These are phyloP conservation scores for Volvox africanus DNA, from an alignment of 139 green algal genomes.

Conservation along the genomic window DNA sequence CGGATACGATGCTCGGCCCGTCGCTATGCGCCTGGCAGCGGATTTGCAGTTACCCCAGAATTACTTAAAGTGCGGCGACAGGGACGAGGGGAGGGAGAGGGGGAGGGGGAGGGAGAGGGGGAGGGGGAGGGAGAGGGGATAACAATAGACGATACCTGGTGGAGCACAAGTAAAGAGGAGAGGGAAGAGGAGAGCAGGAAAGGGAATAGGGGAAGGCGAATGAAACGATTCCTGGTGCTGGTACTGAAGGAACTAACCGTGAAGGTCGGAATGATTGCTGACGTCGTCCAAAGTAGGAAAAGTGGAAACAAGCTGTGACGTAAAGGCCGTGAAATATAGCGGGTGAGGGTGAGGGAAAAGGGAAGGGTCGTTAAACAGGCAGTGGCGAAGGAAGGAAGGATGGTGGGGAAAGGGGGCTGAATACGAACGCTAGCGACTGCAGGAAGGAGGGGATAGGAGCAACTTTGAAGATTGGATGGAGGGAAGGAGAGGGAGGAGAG, in stretches of 20 bases:
- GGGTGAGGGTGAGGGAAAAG: neutral
- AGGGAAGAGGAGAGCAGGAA: neutral
- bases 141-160: neutral
- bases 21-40: conserved; percentile 19
- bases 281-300: too few species aligned
- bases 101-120: neutral
- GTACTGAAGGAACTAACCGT: too few species aligned
- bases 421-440: neutral
- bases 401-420: too few species aligned
- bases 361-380: neutral
- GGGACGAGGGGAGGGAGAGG: neutral
- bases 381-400: neutral
- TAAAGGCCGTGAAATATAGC: too few species aligned
- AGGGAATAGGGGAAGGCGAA: neutral
- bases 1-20: neutral
- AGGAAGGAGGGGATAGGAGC: neutral
- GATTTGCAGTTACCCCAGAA: conserved; percentile 27
- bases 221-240: too few species aligned
- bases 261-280: too few species aligned
- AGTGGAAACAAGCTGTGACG: too few species aligned
- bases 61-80: conserved; percentile 30
- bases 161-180: neutral
- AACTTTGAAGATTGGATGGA: neutral
- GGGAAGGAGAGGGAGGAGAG: too few species aligned
- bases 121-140: neutral